Conservation (phyloP, 805 yeast species). For the Kregervanrija pseudodelftensis region DNA sequence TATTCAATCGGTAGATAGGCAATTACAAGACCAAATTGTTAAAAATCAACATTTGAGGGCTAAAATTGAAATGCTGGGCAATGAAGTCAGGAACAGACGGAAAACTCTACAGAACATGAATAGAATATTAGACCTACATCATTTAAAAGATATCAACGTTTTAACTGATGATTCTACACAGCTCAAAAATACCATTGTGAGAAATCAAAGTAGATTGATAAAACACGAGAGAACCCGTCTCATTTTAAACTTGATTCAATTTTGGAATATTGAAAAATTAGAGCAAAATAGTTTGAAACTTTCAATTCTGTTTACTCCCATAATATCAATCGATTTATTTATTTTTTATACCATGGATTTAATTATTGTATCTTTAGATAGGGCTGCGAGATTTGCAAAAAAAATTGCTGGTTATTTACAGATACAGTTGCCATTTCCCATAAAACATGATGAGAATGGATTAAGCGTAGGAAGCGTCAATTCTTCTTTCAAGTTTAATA, state of each 20-base stretch:
- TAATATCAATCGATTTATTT: conserved; percentile 17
- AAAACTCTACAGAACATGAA: background rate
- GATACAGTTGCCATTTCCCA: conserved; percentile 17
- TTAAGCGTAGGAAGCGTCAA: conserved; percentile 1
- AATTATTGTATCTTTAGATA: conserved; percentile 18
- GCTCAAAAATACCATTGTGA: background rate
- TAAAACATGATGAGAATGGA: conserved; percentile 3
- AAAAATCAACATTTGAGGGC: conserved; percentile 7
- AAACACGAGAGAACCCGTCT: background rate
- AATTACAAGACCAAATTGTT: conserved; percentile 6
- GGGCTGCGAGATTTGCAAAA: conserved; percentile 12
- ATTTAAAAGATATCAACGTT: background rate
- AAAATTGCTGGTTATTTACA: conserved; percentile 12
- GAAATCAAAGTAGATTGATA: background rate
- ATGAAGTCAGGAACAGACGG: background rate
- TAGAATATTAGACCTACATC: background rate
- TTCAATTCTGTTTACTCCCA: conserved; percentile 20
- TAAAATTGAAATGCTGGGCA: background rate
- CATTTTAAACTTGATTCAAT: background rate
- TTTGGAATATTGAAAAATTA: conserved; percentile 6
- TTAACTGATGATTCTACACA: background rate
- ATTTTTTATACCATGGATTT: conserved; percentile 14
- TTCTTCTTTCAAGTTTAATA: background rate
- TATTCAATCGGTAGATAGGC: conserved; percentile 7
- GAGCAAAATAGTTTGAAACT: conserved; percentile 5